Base-by-base conservation (phyloP, 2,329 filamentous ascomycete genomes). In the Cylindrodendrum hubeiense region DNA sequence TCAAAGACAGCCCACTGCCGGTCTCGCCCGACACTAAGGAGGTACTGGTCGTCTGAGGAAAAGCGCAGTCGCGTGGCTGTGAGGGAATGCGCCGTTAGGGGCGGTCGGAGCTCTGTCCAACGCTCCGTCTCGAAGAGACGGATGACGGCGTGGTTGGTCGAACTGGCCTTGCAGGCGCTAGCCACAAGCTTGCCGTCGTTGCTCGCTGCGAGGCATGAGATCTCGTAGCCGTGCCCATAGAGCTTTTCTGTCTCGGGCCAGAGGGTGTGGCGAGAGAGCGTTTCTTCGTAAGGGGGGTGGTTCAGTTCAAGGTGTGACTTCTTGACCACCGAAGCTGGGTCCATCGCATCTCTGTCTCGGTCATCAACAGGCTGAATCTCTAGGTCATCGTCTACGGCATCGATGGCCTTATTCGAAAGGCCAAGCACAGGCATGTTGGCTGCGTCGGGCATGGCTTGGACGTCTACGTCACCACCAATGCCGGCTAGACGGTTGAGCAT, bases 201-300 rank as follows among this genome's bases (percentile, higher is more conserved):
- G 74, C 90, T 94, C 8, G 91, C 87, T 12, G 95, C 93, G 17
- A 97, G 88, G 39, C 93, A 92, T 2, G 94, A 97, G 53, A 99
- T 95, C 79, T 99, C 96, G 80, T 98, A 98, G 30, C 96, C 96
- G 80, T 99, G 96, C 2, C 96, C 96, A 80, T 99, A 99, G 1
- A 99, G 87, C 82, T 99, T 99, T 79, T 99, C 96, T 7, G 89
- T 89, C 77, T 99, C 96, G 3, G 96, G 96, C 94, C 95, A 99
- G 33, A 99, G 89, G 0, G 96, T 97, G 78, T 97, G 91, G 9
- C 95, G 90, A 24, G 94, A 92, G 2, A 99, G 88, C 59, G 93
- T 91, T 78, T 98, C 96, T 79, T 99, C 96, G 37, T 94, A 86
- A 0, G 96, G 95, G 12, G 96, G 95, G 69, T 92, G 90, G 44